Evolutionary conservation across 106 monocot genomes (phyloP).

Genomic region (Apostasia ramifera): DNA sequence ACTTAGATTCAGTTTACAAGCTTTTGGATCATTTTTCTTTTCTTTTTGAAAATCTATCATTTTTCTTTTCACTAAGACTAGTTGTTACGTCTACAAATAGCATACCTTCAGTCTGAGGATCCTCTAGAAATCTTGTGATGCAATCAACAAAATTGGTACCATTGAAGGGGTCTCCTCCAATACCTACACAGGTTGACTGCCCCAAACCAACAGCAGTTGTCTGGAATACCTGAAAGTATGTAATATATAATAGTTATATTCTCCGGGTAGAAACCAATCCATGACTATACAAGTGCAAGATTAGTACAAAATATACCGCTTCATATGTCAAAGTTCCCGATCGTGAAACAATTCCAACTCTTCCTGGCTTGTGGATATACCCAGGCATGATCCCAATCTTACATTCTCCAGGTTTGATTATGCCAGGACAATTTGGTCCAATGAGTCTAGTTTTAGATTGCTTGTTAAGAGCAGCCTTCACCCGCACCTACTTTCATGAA

Average conservation of each 20-base stretch:
- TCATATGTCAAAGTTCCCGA: slow-evolving; percentile 99
- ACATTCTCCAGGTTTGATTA: slow-evolving; percentile 98
- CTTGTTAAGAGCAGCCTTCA: slow-evolving; percentile 93
- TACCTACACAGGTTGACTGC: slow-evolving; percentile 96
- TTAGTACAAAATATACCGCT: slow-evolving; percentile 46
- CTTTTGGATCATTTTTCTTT: no score
- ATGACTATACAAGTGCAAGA: not conserved
- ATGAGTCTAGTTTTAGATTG: slow-evolving; percentile 95
- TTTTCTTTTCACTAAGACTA: no score
- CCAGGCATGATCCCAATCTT: slow-evolving; percentile 99
- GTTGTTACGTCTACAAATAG: not conserved
- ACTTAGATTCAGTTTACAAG: no score
- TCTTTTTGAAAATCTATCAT: no score
- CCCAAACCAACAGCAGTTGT: slow-evolving; percentile 97
- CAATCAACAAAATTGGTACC: slow-evolving; percentile 99
- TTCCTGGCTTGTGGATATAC: slow-evolving; percentile 98
- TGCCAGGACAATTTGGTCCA: slow-evolving; percentile 97
- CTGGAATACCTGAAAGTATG: slow-evolving; percentile 75
- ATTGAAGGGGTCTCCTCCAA: slow-evolving; percentile 98
- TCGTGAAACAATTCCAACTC: slow-evolving; percentile 89
- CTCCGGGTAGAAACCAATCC: no score
- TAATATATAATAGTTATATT: not conserved
- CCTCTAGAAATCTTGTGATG: slow-evolving; percentile 71
- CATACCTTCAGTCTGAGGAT: slow-evolving; percentile 98
- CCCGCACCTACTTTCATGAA: slow-evolving; percentile 58